These are phyloP conservation scores for Paramecium sexaurelia DNA, from an alignment of 73 alveolate genomes.

Conservation along the genomic window DNA sequence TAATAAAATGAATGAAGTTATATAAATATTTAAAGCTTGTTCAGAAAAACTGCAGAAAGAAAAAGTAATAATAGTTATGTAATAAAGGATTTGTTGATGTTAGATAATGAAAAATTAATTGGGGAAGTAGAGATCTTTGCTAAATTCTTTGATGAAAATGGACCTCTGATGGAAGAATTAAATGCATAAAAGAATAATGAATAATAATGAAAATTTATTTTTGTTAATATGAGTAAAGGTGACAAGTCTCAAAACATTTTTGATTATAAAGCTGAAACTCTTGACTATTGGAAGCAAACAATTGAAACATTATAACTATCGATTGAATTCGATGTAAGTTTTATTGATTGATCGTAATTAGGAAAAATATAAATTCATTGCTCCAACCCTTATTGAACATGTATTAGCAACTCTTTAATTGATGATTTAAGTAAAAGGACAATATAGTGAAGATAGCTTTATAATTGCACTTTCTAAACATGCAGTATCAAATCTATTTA, in stretches of 20 bases:
- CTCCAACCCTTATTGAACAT: not conserved
- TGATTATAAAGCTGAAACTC: not conserved
- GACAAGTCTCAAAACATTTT: constrained; percentile 3
- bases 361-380: not conserved
- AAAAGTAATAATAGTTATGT: not conserved
- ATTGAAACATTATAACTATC: not conserved
- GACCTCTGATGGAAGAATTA: constrained; percentile 27
- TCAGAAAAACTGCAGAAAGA: constrained; percentile 39
- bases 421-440: not conserved
- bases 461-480: not conserved
- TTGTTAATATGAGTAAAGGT: not conserved
- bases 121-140: constrained; percentile 42
- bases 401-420: not conserved
- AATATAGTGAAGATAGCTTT: constrained; percentile 48
- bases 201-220: not conserved
- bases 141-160: constrained; percentile 47
- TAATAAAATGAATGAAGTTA: constrained; percentile 9
- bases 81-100: not conserved
- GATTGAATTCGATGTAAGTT: not conserved
- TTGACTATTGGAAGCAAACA: not conserved
- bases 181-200: not conserved
- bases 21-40: not conserved
- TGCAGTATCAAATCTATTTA: not conserved
- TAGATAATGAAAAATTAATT: constrained; percentile 3
- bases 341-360: not conserved